Base-by-base conservation (phyloP, 2,329 filamentous ascomycete genomes). In the Blumeriella jaapii region DNA sequence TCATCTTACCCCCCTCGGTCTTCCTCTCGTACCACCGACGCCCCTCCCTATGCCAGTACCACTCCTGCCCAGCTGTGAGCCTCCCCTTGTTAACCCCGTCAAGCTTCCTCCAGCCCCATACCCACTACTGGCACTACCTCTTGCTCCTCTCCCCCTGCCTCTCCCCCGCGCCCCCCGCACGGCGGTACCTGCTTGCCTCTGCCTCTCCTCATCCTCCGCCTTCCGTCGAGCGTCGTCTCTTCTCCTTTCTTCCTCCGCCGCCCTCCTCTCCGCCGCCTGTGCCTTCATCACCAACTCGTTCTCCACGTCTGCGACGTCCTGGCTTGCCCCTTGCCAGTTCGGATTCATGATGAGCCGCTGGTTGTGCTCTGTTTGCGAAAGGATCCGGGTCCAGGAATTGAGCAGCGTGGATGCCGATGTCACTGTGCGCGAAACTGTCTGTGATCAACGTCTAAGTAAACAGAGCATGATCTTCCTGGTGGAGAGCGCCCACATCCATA, bases 291-390 rank as follows among this genome's bases (percentile, higher is more conserved):
- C 57, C 3, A 76, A 76, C 55, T 96, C 89, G 35, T 77, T 78
- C 59, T 96, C 89, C 37, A 86, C 72, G 41, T 93, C 85, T n/a
- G 74, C 68, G 24, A 94, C 61, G 60, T 98, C 91, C 53, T 87
- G 77, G 4, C 75, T 82, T 17, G 87, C 82, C 38, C 91, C 91
- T 54, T 89, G 80, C 86, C 89, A 98, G 39, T 75, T 68, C 2
- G 85, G 82, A 53, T 94, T 82, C 29, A 96, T 68, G 28, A 98
- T 79, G 32, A 98, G 66, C 15, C 91, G 78, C 58, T 96, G 87
- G 55, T 93, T 96, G 61, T 98, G 91, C 60, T 98, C 91, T 4
- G 91, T 95, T 59, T 98, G 91, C 5, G 85, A 91, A 9, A 98
- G 72, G 47, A 98, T 95, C 34, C 86, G 78, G 6, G 86, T 93